Base-by-base conservation (phyloP, 1,139 yeast species). In the Magnusiomyces magnusii region DNA sequence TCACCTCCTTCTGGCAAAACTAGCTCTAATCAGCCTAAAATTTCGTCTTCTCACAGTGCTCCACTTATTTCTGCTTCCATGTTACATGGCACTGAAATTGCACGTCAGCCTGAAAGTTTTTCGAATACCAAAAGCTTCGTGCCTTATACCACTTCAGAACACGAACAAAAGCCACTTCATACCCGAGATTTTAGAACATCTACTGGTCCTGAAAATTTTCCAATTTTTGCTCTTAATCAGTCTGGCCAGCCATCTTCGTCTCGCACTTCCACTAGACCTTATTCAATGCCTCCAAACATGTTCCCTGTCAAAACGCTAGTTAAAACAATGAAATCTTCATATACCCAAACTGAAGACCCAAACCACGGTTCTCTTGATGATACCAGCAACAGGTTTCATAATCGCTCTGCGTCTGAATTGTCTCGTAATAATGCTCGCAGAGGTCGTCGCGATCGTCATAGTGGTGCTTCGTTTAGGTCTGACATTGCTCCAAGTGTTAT, bases 141-240 rank as follows among this genome's bases (percentile, higher is more conserved):
- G 19, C 47, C 17, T 41, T 15, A 9, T n/a, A n/a, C n/a, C n/a
- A n/a, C n/a, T n/a, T n/a, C n/a, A n/a, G n/a, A n/a, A n/a, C n/a
- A n/a, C n/a, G n/a, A n/a, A n/a, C n/a, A n/a, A n/a, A n/a, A n/a
- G n/a, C 55, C 49, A 15, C 55, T 52, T 52, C 55, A 52, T 39
- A 52, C 49, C 47, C 47, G 55, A n/a, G 55, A 52, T 31, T 41
- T 52, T 25, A 41, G 49, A 41, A 52, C 55, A 7, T 44, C 55
- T 13, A 52, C 47, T 7, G 49, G 47, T 52, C 49, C 55, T 15
- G 55, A 25, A 1, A 17, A 3, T 10, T 41, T 24, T 25, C 24
- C 49, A 24, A 28, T 41, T 9, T 15, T 19, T n/a, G 36, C 55
- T 2, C 47, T 51, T 27, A 51, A 34, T 27, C 24, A 15, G 23